A percentile compares a stretch with the other conserved stretches of the same genome.
Conservation (phyloP, 1,284 basidiomycete species). For the Naganishia sp. region DNA sequence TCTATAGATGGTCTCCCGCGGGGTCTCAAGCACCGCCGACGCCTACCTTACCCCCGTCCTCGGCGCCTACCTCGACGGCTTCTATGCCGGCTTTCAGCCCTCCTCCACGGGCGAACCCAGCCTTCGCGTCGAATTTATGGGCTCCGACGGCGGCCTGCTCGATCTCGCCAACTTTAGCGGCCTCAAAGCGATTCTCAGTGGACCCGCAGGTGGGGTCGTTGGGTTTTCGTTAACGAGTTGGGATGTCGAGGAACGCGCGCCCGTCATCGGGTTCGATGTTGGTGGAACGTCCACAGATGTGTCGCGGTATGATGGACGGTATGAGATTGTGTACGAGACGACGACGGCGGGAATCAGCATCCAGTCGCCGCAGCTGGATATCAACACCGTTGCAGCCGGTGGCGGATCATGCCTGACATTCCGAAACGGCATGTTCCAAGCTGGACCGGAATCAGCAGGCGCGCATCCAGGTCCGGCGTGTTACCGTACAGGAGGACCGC, state of each 20-base stretch:
- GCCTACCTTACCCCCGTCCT: conserved; percentile 94
- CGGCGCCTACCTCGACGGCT: conserved; percentile 82
- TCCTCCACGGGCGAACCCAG: conserved; percentile 43
- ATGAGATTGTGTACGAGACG: conserved; percentile 86
- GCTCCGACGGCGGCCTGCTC: conserved; percentile 81
- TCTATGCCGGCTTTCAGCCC: conserved; percentile 81
- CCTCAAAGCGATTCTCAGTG: conserved; percentile 81
- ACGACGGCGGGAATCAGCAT: conserved; percentile 88
- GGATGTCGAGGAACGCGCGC: conserved; percentile 40
- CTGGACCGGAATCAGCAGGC: conserved; percentile 74
- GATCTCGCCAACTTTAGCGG: conserved; percentile 81
- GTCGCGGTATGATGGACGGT: conserved; percentile 78
- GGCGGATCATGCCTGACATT: conserved; percentile 81
- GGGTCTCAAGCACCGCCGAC: conserved; percentile 88
- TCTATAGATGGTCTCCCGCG: conserved; percentile 75
- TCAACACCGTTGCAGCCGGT: conserved; percentile 85
- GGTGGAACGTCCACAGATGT: conserved; percentile 91
- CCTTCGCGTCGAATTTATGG: conserved; percentile 68
- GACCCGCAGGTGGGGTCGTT: conserved; percentile 85
- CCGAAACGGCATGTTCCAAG: conserved; percentile 77
- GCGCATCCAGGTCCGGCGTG: conserved; percentile 79
- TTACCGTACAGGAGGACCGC: conserved; percentile 74
- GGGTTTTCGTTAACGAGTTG: conserved; percentile 61
- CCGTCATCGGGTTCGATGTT: conserved; percentile 56
- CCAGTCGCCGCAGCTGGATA: conserved; percentile 81